Conservation (phyloP, 352 stramenopile genomes). For the Globisporangium middletonii region DNA sequence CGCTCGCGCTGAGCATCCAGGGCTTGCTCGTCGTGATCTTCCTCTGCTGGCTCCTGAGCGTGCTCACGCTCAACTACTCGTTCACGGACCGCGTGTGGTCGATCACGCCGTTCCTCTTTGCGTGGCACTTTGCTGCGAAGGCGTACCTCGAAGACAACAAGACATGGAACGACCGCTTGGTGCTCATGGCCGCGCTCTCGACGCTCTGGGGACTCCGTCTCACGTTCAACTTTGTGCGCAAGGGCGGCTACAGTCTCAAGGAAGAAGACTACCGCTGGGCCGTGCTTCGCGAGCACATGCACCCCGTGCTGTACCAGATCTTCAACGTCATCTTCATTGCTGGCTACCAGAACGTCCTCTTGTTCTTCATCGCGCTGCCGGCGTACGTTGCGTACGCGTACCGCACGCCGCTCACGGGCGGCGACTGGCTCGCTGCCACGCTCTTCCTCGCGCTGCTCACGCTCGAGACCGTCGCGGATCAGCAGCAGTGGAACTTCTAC, state of each 20-base stretch:
- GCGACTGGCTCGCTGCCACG: conserved; percentile 55
- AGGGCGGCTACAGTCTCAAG: conserved; percentile 86
- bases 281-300: conserved; percentile 67
- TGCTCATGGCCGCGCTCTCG: conserved; percentile 76
- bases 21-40: conserved; percentile 34
- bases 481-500: conserved; percentile 92
- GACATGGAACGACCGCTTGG: conserved; percentile 44
- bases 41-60: conserved; percentile 52
- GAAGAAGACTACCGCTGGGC: conserved; percentile 93
- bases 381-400: conserved; percentile 58
- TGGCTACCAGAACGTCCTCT: conserved; percentile 84
- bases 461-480: conserved; percentile 86
- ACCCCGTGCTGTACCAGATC: conserved; percentile 80
- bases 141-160: conserved; percentile 51
- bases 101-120: conserved; percentile 83
- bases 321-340: conserved; percentile 92
- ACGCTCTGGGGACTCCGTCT: conserved; percentile 86
- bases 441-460: conserved; percentile 69
- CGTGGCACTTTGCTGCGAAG: conserved; percentile 70
- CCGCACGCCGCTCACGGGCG: conserved; percentile 42
- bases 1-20: conserved; percentile 40
- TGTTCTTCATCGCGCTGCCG: conserved; percentile 76
- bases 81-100: conserved; percentile 93
- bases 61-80: conserved; percentile 85
- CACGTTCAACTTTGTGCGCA: conserved; percentile 90